phyloP scores from a whole-genome alignment of 306 rosid genomes.

The Astragalus glycyphyllos region DNA sequence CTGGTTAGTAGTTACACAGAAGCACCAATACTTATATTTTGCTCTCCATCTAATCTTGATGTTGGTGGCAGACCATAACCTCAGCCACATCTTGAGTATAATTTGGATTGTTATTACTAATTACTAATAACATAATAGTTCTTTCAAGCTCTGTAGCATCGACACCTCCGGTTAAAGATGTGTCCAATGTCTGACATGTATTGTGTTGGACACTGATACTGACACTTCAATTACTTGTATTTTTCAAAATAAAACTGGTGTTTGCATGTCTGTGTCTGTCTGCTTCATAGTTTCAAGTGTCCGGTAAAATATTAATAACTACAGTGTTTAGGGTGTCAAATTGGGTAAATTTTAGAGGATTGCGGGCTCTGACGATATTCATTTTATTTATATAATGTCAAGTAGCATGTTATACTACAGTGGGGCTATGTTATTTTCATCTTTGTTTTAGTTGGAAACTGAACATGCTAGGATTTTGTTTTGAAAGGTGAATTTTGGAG shows the following conservation, averaged over 20 bases:
- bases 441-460: slow-evolving; percentile 17
- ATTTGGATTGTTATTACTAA: slow-evolving; percentile 8
- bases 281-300: no score
- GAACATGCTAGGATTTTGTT: slow-evolving; percentile 16
- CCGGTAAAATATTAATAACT: background rate
- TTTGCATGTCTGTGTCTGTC: no score
- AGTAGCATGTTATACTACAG: background rate
- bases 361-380: slow-evolving; percentile 4
- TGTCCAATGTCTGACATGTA: no score
- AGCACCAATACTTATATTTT: background rate
- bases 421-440: background rate
- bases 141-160: no score
- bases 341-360: slow-evolving; percentile 17
- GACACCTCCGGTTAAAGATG: no score
- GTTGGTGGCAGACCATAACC: background rate
- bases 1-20: no score
- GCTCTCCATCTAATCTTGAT: no score
- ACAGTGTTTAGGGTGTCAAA: background rate
- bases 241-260: no score
- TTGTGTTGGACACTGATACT: no score
- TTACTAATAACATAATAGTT: background rate
- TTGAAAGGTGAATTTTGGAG: slow-evolving; percentile 27
- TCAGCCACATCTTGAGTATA: background rate
- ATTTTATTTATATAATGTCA: slow-evolving; percentile 16
- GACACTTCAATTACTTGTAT: no score